Percentiles rank a stretch among this genome's conserved stretches.
Conservation (phyloP, 164 flowering plant species). For the Tinospora cordifolia region DNA sequence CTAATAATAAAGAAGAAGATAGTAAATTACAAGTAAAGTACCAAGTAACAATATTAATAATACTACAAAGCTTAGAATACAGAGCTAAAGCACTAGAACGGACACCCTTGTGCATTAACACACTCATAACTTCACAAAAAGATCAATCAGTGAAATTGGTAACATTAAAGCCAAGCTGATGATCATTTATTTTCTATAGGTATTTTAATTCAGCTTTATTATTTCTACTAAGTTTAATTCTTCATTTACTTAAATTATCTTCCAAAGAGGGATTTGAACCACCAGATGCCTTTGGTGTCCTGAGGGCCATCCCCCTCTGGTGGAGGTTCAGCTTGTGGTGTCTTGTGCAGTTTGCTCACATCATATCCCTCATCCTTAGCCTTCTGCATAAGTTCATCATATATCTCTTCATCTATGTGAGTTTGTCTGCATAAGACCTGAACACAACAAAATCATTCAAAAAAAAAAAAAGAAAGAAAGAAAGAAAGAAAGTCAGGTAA, state of each 20-base stretch:
- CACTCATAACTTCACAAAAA: too few species aligned
- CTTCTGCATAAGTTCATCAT: conserved; percentile 57
- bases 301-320: conserved; percentile 52
- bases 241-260: conserved; percentile 22
- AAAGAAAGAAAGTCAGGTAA: neutral
- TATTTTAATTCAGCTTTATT: too few species aligned
- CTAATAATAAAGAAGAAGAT: neutral
- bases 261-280: conserved; percentile 81
- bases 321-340: conserved; percentile 72
- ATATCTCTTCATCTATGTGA: conserved; percentile 61
- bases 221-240: neutral
- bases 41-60: too few species aligned
- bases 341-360: conserved; percentile 74
- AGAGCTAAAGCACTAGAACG: too few species aligned
- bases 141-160: too few species aligned
- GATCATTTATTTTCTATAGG: too few species aligned
- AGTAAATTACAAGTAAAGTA: too few species aligned
- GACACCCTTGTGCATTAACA: too few species aligned
- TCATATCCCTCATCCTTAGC: conserved; percentile 82
- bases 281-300: conserved; percentile 85
- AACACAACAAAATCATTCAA: neutral
- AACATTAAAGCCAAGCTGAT: too few species aligned
- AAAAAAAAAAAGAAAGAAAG: neutral
- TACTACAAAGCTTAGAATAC: too few species aligned
- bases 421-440: conserved; percentile 71